A percentile compares a stretch with the other conserved stretches of the same genome.
phyloP scores from a whole-genome alignment of 805 yeast genomes.

The Cyberlindnera xishuangbannaensis region DNA sequence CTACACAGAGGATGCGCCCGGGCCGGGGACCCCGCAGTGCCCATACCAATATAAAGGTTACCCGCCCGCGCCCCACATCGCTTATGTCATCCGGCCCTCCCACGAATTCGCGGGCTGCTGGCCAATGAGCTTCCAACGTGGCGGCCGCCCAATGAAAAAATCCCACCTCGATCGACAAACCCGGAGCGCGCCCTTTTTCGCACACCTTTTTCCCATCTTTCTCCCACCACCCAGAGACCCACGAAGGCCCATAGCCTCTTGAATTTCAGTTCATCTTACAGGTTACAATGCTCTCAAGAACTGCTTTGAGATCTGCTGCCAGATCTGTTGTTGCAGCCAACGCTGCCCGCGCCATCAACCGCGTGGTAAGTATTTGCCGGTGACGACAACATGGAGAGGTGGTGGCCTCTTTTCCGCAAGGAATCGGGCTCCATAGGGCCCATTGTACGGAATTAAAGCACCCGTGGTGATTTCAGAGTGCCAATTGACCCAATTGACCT shows the following conservation, averaged over 20 bases:
- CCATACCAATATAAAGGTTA: too few relatives aligned
- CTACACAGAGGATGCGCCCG: too few relatives aligned
- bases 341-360: constrained; percentile 33
- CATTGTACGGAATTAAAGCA: not conserved
- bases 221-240: constrained; percentile 2
- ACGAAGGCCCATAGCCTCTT: constrained; percentile 10
- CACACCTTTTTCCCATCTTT: constrained; percentile 9
- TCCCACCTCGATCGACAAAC: constrained; percentile 13
- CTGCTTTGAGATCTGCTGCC: constrained; percentile 79
- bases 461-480: too few relatives aligned
- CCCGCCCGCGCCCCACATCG: not conserved
- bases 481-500: too few relatives aligned
- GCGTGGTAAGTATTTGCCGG: constrained; percentile 33
- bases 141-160: constrained; percentile 21
- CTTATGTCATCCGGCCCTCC: constrained; percentile 1
- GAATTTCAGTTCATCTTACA: constrained; percentile 5
- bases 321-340: constrained; percentile 65
- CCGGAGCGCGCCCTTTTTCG: constrained; percentile 19
- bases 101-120: constrained; percentile 4
- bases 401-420: not conserved
- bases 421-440: too few relatives aligned
- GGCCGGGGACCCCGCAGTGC: too few relatives aligned
- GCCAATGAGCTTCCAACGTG: constrained; percentile 13
- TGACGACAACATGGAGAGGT: too few relatives aligned
- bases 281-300: constrained; percentile 73